Evolutionary conservation across 129 eudicot genomes (phyloP), one percentile per base, ranked within the genome.

Genomic region (Artemisia argyi): DNA sequence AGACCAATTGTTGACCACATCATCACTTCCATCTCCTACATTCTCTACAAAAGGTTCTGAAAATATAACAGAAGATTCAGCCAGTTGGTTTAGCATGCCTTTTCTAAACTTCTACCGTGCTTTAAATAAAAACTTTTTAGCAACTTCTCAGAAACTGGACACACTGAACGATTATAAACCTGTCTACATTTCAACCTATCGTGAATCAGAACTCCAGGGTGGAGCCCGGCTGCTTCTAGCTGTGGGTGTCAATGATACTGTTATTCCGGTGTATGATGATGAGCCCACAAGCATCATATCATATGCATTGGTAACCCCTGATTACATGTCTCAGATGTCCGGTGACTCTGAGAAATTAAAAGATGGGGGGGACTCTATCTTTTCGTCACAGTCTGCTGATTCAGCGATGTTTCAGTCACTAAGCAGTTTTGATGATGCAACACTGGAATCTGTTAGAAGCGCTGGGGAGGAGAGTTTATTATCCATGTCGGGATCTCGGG

Each of bases 271-370:
- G 72, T 95, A 80, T 60, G 99, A 95, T 67, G 97, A 95, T 66
- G 99, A 94, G 85, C 99, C 97, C 48, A 95, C 99, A 49, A 95
- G 99, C 66, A 84, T 90, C 66, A 90, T 95, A 80, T 83, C 99
- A 22, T 88, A 90, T 60, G 94, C 88, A 11, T 81, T 95, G 61
- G 74, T 81, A 44, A 84, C 91, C 1, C 84, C 77, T 30, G 91
- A 88, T 46, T 95, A 91, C 76, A 64, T 72, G 66, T 76, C 28
- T 68, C 96, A 90, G 73, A 71, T 91, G 73, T 83, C 94, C 65
- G 94, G 82, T 26, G 99, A 91, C 46, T 7, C 46, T 7, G 46
- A 39, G 46, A 7, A 8, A 76, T 56, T 73, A 19, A 88, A 74
- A 85, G 94, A 95, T 7, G 71, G 71, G 35, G 71, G 71, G 35